Evolutionary conservation across 2,329 filamentous ascomycete genomes (phyloP), one percentile per base, ranked within the genome.

Genomic region (Ophiostoma triangulosporum): DNA sequence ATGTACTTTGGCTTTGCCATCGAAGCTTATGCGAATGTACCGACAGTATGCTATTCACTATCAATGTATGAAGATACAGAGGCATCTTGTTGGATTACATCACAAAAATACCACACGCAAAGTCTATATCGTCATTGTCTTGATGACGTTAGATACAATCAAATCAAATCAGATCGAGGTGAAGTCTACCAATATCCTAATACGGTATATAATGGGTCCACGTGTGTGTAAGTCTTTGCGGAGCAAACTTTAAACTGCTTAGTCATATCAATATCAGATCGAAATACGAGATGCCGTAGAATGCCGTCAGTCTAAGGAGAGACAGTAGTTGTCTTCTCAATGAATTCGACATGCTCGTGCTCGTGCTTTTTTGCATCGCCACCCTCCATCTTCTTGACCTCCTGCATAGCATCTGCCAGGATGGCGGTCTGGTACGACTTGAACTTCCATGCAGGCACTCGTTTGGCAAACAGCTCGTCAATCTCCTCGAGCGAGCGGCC

Each of bases 401-500:
- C 60, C 12, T 58, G 58, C 49, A 63, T 36, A 8, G 60, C 62
- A 15, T 63, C 55, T 27, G 62, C 59, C 33, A 60, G 60, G 26
- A 62, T 61, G 17, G 59, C 60, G 1, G 63, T 64, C 55, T 59
- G 55, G 15, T 62, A 61, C 5, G 50, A 51, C 55, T 63, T 64
- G 54, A 66, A 65, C 52, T 61, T 60, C 60, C 62, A 62, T 5
- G 62, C 58, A 7, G 60, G 31, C 4, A 65, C 59, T 9, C 59
- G 57, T 7, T 60, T 59, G 12, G 60, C 57, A 38, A 66, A 66
- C 14, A 66, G 56, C 57, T 65, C 64, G 54, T 65, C 64, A 32
- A 66, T 64, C 53, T 65, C 64, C 45, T 65, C 62, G 12, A 66
- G 57, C 3, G 63, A 61, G 7, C 64, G 61, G 0, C 62, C 63